These are phyloP conservation scores for Wickerhamiella shivajii DNA, from an alignment of 805 yeast species.

Conservation along the genomic window DNA sequence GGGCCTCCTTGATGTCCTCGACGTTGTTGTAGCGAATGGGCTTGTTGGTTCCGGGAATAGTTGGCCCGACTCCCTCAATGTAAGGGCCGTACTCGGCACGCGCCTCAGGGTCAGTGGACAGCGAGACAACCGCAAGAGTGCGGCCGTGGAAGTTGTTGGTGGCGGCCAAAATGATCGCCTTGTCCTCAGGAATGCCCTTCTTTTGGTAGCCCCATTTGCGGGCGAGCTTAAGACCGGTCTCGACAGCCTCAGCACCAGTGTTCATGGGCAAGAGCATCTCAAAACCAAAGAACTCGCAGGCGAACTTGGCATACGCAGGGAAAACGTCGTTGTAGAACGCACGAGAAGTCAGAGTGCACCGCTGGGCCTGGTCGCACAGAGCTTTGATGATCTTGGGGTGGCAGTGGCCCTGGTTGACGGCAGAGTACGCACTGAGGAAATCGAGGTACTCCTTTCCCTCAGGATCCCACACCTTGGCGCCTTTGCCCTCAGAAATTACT, in stretches of 20 bases:
- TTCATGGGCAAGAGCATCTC: conserved; percentile 95
- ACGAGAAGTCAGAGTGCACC: conserved; percentile 74
- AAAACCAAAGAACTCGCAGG: conserved; percentile 78
- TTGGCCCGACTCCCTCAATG: conserved; percentile 68
- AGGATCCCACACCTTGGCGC: conserved; percentile 97
- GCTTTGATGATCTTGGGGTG: conserved; percentile 86
- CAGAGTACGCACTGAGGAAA: conserved; percentile 88
- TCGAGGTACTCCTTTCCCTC: conserved; percentile 91
- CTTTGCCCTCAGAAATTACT: conserved; percentile 71
- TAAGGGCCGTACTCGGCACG: conserved; percentile 83
- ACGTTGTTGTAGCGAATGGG: conserved; percentile 69
- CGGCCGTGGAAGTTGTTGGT: conserved; percentile 92
- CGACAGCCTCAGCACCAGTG: conserved; percentile 98
- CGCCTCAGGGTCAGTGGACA: conserved; percentile 94
- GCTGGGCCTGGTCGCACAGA: conserved; percentile 71
- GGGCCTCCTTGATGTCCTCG: conserved; percentile 75
- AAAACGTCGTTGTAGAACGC: conserved; percentile 86
- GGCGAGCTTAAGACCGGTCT: conserved; percentile 84
- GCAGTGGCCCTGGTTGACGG: conserved; percentile 96
- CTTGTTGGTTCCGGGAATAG: conserved; percentile 56
- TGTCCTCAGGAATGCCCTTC: conserved; percentile 67
- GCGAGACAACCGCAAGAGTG: conserved; percentile 85
- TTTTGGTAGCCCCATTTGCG: conserved; percentile 93
- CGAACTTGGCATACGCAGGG: conserved; percentile 72
- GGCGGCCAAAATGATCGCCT: conserved; percentile 80